Evolutionary conservation across 1,139 yeast genomes (phyloP).

Genomic region (Geotrichum fermentans): DNA sequence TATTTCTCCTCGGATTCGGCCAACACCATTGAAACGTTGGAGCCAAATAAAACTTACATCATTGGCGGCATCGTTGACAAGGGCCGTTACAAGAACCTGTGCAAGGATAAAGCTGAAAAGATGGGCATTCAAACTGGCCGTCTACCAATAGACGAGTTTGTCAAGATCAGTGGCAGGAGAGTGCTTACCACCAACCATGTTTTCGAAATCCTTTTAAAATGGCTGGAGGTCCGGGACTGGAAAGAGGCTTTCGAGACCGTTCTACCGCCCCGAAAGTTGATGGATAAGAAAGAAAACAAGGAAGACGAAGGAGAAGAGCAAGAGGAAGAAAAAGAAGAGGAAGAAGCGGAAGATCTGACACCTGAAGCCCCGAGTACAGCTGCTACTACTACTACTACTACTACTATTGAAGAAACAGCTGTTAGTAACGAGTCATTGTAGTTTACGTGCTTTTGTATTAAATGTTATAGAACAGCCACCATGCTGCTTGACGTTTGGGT

Average conservation of each 20-base stretch:
- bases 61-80: constrained; percentile 97
- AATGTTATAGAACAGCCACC: too few species aligned
- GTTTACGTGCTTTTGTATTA: too few species aligned
- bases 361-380: too few species aligned
- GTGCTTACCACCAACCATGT: constrained; percentile 95
- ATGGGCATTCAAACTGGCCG: constrained; percentile 70
- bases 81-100: constrained; percentile 79
- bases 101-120: constrained; percentile 73
- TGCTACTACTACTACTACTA: too few species aligned
- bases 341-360: constrained; percentile 10
- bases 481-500: background rate
- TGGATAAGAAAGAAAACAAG: constrained; percentile 15
- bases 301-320: background rate
- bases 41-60: constrained; percentile 68
- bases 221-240: constrained; percentile 82
- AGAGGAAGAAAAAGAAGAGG: constrained; percentile 1
- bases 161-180: constrained; percentile 75
- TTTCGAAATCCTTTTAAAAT: constrained; percentile 74
- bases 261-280: constrained; percentile 72
- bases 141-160: constrained; percentile 82
- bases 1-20: constrained; percentile 88
- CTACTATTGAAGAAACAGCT: too few species aligned
- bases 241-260: constrained; percentile 76
- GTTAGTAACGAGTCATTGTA: too few species aligned
- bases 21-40: constrained; percentile 55